A percentile compares a stretch with the other conserved stretches of the same genome.
Evolutionary conservation across 2,329 filamentous ascomycete species (phyloP).

Genomic region (Chaetomium sp.): DNA sequence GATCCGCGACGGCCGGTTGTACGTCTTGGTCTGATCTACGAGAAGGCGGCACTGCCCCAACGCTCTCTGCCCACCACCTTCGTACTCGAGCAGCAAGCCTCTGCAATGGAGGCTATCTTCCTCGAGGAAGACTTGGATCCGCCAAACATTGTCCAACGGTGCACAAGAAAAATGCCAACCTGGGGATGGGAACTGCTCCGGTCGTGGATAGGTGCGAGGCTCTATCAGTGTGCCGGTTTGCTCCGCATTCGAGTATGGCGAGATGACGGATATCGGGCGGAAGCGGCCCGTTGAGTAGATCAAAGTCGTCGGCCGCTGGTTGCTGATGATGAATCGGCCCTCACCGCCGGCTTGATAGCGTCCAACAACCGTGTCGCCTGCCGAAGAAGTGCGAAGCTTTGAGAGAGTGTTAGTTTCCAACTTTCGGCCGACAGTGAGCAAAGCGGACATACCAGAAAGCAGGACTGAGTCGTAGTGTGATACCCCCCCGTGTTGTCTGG

Average conservation of each 20-base stretch:
- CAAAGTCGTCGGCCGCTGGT: background rate
- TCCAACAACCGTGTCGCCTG: too few relatives aligned
- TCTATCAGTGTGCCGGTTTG: background rate
- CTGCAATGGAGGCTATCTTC: background rate
- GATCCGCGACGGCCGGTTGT: background rate
- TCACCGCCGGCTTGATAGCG: too few relatives aligned
- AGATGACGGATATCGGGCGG: background rate
- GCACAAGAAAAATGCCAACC: background rate
- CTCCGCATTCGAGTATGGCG: background rate
- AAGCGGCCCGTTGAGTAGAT: background rate
- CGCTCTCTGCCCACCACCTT: background rate
- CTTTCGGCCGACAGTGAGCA: too few relatives aligned
- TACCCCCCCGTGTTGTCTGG: background rate
- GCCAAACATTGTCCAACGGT: background rate
- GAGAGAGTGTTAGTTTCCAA: too few relatives aligned
- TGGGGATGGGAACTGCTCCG: background rate
- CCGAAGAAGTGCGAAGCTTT: too few relatives aligned
- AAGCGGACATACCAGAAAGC: too few relatives aligned
- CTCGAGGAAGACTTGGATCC: background rate
- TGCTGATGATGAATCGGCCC: background rate
- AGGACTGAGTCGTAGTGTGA: too few relatives aligned
- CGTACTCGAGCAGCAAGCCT: slow-evolving; percentile 1
- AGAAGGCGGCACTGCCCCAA: background rate
- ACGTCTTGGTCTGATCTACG: background rate
- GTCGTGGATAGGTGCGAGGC: background rate